Base-by-base conservation (phyloP, 1,284 basidiomycete species). In the Cronartium quercuum region DNA sequence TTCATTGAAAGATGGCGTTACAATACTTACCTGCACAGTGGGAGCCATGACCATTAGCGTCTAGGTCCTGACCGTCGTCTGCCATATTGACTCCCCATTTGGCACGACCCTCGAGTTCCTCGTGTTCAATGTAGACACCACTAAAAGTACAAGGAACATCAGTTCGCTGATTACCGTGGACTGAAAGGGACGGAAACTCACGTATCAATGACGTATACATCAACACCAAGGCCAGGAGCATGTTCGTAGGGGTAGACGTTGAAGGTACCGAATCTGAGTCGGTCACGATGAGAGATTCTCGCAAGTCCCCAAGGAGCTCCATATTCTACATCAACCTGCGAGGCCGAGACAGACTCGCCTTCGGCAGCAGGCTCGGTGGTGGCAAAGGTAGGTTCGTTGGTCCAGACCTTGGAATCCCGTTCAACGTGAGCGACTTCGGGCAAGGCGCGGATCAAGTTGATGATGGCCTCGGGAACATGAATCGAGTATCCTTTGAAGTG, bases 391-490 rank as follows among this genome's bases (percentile, higher is more conserved):
- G 76, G 57, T 1, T 89, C 88, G 78, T 87, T 86, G 15, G 90
- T 89, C 78, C 85, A 86, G 29, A 95, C 91, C 78, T 94, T 85
- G 84, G 95, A 92, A 84, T 99, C 96, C 77, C 85, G 87, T 85
- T 99, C 96, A 76, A 99, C 86, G 81, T 90, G 95, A 40, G 89
- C 91, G 66, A 99, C 94, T 82, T 95, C 94, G 21, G 94, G 94
- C 84, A 90, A 86, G 65, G 86, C 83, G 71, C 95, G 87, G 81
- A 99, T 90, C 80, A 87, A 86, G 69, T 92, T 86, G 77, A 99
- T 82, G 55, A 90, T 89, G 66, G 84, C 83, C 58, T 87, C 83
- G 44, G 89, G 87, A 85, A 99, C 97, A 80, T 84, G 85, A 70
- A 94, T 95, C 62, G 94, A 87, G 84, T 94, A 93, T 40, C 92